phyloP scores from a whole-genome alignment of 345 rosid species.

The Conringia planisiliqua region DNA sequence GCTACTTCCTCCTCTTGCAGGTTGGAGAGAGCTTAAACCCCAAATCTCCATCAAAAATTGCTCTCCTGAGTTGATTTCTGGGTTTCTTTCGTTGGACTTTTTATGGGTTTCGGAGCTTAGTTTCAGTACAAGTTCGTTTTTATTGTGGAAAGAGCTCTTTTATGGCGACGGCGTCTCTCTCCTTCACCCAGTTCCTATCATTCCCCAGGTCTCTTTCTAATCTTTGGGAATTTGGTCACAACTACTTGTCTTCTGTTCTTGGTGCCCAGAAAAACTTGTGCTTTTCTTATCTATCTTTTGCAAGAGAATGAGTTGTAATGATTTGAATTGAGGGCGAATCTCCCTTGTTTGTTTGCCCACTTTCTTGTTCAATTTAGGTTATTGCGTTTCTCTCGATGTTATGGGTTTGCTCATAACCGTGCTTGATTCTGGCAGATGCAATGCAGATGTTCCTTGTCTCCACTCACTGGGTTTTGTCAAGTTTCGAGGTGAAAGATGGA shows the following conservation, averaged over 20 bases:
- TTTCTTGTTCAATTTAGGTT: slow-evolving; percentile 3
- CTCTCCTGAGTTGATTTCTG: neutral
- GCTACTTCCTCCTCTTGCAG: slow-evolving; percentile 4
- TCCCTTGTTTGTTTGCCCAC: neutral
- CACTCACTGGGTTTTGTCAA: slow-evolving; percentile 39
- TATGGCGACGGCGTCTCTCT: slow-evolving; percentile 57
- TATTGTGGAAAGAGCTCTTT: neutral
- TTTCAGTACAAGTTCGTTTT: neutral
- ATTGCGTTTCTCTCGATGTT: neutral
- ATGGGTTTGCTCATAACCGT: slow-evolving; percentile 8
- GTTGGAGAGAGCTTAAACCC: slow-evolving; percentile 32
- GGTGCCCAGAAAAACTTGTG: neutral
- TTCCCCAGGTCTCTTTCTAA: slow-evolving; percentile 52
- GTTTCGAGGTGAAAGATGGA: slow-evolving; percentile 43
- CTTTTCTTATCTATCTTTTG: neutral
- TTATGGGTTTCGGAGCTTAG: slow-evolving; percentile 25
- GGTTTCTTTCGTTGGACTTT: neutral
- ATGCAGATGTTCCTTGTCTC: slow-evolving; percentile 35
- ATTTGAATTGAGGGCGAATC: neutral
- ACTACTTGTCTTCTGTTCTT: neutral
- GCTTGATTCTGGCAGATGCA: slow-evolving; percentile 48
- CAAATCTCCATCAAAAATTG: slow-evolving; percentile 3
- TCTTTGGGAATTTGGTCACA: neutral
- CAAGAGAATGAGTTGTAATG: neutral
- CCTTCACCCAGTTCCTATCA: slow-evolving; percentile 53